Evolutionary conservation across 805 yeast species (phyloP).

Genomic region (Allodekkera sacchari): DNA sequence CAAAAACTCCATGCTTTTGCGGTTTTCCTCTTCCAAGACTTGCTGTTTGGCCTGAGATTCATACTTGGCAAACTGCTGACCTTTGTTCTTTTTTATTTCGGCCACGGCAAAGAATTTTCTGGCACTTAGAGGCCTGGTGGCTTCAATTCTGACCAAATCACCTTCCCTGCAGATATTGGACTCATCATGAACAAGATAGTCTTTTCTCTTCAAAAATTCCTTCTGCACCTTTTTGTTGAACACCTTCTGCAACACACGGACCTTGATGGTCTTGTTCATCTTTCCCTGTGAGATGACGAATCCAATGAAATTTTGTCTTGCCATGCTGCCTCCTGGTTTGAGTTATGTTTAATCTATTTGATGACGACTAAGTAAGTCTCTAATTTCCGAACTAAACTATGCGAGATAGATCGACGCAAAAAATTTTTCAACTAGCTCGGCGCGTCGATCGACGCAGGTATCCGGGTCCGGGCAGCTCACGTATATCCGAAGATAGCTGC

Average conservation of each 20-base stretch:
- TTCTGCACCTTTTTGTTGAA: constrained; percentile 68
- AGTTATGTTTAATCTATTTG: background rate
- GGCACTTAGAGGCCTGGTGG: constrained; percentile 77
- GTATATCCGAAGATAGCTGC: no score
- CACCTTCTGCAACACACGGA: constrained; percentile 70
- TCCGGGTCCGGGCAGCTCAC: no score
- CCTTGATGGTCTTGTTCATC: constrained; percentile 93
- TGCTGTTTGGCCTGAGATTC: constrained; percentile 62
- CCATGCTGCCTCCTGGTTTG: constrained; percentile 42
- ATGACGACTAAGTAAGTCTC: no score
- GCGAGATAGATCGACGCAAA: no score
- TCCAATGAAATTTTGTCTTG: constrained; percentile 85
- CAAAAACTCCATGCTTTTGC: constrained; percentile 46
- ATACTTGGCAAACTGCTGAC: constrained; percentile 83
- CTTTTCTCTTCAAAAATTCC: constrained; percentile 70
- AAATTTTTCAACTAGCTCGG: no score
- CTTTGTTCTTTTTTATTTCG: constrained; percentile 80
- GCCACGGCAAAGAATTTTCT: constrained; percentile 85
- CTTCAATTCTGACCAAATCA: constrained; percentile 87
- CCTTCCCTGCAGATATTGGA: constrained; percentile 89
- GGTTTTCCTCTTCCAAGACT: constrained; percentile 59
- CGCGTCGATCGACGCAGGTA: no score
- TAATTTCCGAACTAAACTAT: no score
- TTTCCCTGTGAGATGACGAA: constrained; percentile 93
- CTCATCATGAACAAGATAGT: constrained; percentile 89